phyloP scores from a whole-genome alignment of 768 basidiomycete genomes.

The Suillus subalutaceus region DNA sequence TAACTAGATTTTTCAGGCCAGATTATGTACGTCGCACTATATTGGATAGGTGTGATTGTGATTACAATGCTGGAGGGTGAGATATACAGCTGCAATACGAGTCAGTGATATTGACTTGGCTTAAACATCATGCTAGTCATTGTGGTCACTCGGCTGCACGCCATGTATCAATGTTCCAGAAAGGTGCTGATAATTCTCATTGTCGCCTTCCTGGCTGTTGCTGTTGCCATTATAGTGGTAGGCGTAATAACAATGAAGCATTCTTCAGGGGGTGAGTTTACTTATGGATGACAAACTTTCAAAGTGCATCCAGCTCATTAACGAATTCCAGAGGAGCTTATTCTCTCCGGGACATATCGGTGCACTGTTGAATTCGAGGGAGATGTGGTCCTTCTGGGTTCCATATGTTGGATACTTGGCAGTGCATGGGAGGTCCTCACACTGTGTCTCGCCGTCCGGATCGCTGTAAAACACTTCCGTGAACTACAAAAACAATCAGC shows the following conservation, averaged over 20 bases:
- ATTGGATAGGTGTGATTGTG: not conserved
- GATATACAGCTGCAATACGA: not conserved
- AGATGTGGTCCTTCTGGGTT: not conserved
- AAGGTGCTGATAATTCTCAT: not conserved
- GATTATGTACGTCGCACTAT: not conserved
- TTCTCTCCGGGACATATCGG: not conserved
- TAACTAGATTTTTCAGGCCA: not conserved
- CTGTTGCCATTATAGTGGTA: not conserved
- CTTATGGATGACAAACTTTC: not conserved
- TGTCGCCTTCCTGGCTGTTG: not conserved
- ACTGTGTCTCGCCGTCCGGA: not conserved
- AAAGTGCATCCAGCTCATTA: not conserved
- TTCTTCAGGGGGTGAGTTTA: not conserved
- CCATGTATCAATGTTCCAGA: not conserved
- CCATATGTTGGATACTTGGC: not conserved
- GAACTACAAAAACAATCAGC: not conserved
- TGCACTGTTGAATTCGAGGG: not conserved
- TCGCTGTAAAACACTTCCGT: not conserved
- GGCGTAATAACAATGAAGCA: rapidly evolving
- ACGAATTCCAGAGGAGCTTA: not conserved
- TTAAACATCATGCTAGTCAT: not conserved
- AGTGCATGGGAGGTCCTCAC: not conserved
- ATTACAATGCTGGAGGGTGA: not conserved
- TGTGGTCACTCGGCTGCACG: not conserved
- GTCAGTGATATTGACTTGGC: not conserved